These are phyloP conservation scores for Saccharomycopsis oosterbeekiorum DNA, from an alignment of 805 yeast genomes.

Conservation along the genomic window DNA sequence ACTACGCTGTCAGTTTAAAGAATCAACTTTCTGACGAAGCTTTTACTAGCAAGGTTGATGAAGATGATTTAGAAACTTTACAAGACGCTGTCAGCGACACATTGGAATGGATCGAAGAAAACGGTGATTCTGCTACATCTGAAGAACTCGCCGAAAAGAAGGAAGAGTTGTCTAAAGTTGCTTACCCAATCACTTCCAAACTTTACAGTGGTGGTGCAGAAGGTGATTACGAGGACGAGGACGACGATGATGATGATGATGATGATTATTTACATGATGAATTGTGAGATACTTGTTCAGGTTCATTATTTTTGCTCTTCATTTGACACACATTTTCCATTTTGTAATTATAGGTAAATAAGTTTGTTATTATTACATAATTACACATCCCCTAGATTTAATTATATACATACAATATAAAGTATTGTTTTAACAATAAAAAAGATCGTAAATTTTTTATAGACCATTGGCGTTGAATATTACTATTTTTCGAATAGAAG, in stretches of 20 bases:
- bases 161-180: slow-evolving; percentile 68
- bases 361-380: neutral
- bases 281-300: slow-evolving; percentile 26
- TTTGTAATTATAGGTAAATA: slow-evolving; percentile 1
- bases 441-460: neutral
- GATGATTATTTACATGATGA: slow-evolving; percentile 61
- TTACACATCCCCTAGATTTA: neutral
- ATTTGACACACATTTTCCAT: neutral
- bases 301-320: neutral
- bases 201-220: slow-evolving; percentile 54
- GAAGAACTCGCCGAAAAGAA: slow-evolving; percentile 93
- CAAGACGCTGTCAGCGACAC: slow-evolving; percentile 82
- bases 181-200: slow-evolving; percentile 89
- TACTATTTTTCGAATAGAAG: too few species aligned
- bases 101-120: slow-evolving; percentile 79
- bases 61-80: slow-evolving; percentile 84
- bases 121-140: slow-evolving; percentile 74
- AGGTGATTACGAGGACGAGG: slow-evolving; percentile 41
- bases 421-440: neutral
- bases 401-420: neutral
- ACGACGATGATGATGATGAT: slow-evolving; percentile 33
- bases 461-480: too few species aligned
- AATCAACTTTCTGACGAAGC: slow-evolving; percentile 18
- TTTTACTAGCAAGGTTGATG: slow-evolving; percentile 64
- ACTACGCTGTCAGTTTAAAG: slow-evolving; percentile 71